Evolutionary conservation across 805 yeast species (phyloP).

Genomic region (Myxozyma melibiosi): DNA sequence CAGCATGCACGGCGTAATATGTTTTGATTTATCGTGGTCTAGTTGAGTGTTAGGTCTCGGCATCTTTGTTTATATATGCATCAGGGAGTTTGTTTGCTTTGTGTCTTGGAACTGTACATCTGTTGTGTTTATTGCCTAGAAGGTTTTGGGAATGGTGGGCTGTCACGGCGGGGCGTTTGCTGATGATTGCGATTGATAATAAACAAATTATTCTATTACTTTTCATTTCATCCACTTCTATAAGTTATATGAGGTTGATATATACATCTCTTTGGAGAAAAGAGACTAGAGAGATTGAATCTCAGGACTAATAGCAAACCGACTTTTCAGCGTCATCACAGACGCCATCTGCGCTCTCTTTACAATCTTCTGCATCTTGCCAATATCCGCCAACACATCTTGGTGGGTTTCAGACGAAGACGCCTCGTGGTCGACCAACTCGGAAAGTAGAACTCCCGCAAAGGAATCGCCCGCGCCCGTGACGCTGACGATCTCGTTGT

Average conservation of each 20-base stretch:
- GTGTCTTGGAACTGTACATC: no score
- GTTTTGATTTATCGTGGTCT: no score
- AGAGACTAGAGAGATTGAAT: slow-evolving; percentile 1
- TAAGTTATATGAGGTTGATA: neutral
- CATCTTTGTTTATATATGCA: no score
- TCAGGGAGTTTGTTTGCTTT: no score
- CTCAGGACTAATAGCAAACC: slow-evolving; percentile 27
- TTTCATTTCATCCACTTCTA: neutral
- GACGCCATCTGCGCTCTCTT: slow-evolving; percentile 28
- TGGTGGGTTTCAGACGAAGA: slow-evolving; percentile 3
- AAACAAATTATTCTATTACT: no score
- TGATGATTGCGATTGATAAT: no score
- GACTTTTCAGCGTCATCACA: slow-evolving; percentile 24
- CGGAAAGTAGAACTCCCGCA: slow-evolving; percentile 62
- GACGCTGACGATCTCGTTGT: slow-evolving; percentile 55
- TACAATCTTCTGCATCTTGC: slow-evolving; percentile 10
- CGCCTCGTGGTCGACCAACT: slow-evolving; percentile 36
- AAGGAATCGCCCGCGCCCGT: slow-evolving; percentile 91
- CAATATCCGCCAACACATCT: slow-evolving; percentile 31
- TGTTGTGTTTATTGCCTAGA: no score
- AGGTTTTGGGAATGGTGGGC: no score
- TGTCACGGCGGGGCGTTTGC: no score
- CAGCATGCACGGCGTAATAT: no score
- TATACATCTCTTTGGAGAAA: neutral
- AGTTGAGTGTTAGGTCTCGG: no score